Evolutionary conservation across 2,329 filamentous ascomycete genomes (phyloP).

Genomic region (Fusarium nematophilum): DNA sequence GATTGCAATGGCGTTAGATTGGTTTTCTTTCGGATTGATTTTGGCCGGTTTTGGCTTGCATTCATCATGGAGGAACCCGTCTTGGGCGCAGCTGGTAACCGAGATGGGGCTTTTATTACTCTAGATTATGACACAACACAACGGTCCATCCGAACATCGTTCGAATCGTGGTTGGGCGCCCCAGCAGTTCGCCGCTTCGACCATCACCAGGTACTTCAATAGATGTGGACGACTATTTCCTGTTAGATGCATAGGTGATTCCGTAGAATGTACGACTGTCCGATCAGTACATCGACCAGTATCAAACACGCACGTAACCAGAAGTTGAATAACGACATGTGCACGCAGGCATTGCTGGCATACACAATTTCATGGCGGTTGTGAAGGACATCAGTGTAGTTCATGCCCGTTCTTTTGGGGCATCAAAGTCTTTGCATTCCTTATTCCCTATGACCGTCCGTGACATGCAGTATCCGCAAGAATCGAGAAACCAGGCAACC

Average conservation of each 20-base stretch:
- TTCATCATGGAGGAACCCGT: slow-evolving; percentile 18
- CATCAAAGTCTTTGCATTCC: slow-evolving; percentile 54
- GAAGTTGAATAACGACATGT: too few relatives aligned
- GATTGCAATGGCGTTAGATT: slow-evolving; percentile 40
- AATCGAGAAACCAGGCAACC: slow-evolving; percentile 53
- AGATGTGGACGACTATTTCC: slow-evolving; percentile 4
- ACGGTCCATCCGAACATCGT: slow-evolving; percentile 16
- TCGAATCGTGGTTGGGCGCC: slow-evolving; percentile 8
- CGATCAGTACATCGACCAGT: too few relatives aligned
- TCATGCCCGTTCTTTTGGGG: slow-evolving; percentile 43
- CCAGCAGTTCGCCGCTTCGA: slow-evolving; percentile 3
- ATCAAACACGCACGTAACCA: too few relatives aligned
- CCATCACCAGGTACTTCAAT: slow-evolving; percentile 10
- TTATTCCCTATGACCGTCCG: slow-evolving; percentile 61
- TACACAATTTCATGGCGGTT: too few relatives aligned
- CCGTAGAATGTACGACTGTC: background rate
- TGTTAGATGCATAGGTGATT: background rate
- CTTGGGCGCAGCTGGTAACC: slow-evolving; percentile 5
- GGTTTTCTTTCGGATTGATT: slow-evolving; percentile 33
- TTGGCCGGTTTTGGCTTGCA: slow-evolving; percentile 34
- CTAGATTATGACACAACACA: slow-evolving; percentile 14
- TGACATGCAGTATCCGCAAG: slow-evolving; percentile 58
- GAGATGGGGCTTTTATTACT: slow-evolving; percentile 4
- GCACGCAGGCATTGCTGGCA: too few relatives aligned
- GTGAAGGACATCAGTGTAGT: slow-evolving; percentile 23